Evolutionary conservation across 352 stramenopile species (phyloP).

Genomic region (Phytophthora cajani): DNA sequence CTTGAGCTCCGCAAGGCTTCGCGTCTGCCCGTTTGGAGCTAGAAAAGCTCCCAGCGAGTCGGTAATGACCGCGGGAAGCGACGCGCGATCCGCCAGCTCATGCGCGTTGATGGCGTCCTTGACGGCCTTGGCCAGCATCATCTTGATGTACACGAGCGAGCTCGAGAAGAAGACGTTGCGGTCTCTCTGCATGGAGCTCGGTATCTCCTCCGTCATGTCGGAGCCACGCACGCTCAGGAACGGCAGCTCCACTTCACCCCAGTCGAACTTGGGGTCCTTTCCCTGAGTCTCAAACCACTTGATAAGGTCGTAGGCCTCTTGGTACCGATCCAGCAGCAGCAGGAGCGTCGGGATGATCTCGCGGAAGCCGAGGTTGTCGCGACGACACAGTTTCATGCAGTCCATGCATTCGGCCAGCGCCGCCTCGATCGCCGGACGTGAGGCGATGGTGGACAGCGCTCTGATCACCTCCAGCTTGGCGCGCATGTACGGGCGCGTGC

Average conservation of each 20-base stretch:
- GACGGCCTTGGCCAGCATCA: background rate
- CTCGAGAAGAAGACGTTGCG: background rate
- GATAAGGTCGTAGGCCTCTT: constrained; percentile 1
- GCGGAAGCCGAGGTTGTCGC: background rate
- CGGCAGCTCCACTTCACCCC: background rate
- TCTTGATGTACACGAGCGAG: background rate
- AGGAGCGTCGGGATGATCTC: background rate
- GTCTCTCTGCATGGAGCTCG: background rate
- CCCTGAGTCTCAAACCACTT: background rate
- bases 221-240: background rate
- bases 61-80: background rate
- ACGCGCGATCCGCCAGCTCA: background rate
- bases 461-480: background rate
- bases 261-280: background rate
- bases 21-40: background rate
- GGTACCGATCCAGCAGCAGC: background rate
- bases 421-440: background rate
- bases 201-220: background rate
- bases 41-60: background rate
- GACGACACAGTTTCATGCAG: background rate
- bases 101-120: background rate
- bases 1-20: background rate
- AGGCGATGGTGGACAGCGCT: background rate
- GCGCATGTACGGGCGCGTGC: background rate
- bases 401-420: background rate